Base-by-base conservation (phyloP, 2,329 filamentous ascomycete genomes). In the Cladophialophora chaetospira region DNA sequence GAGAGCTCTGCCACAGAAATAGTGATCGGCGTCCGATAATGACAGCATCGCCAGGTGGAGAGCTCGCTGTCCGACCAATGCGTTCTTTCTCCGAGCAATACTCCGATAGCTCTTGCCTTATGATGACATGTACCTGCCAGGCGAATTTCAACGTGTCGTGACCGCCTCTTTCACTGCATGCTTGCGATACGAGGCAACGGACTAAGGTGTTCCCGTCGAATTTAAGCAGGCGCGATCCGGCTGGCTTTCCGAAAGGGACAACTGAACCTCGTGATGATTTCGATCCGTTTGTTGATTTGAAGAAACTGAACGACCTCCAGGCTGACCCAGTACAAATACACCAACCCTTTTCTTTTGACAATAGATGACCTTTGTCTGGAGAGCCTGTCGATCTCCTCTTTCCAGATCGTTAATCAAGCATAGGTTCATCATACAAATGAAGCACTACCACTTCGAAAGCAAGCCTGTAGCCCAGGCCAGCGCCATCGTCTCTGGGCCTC, bases 401-500 rank as follows among this genome's bases (percentile, higher is more conserved):
- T 49, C 33, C 4, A 49, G 17, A 28, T 8, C n/a, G 17, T 9
- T 28, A n/a, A 38, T 28, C 8, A 42, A 11, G 33, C 19, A 15
- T 15, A 50, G 17, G 9, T 15, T 21, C 17, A 8, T n/a, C 26
- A 6, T 25, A 29, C 42, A 38, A 19, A 64, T 65, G 63, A 63
- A 63, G 46, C 48, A 50, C 52, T 65, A 65, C 43, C 61, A 61
- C 31, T 65, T 65, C 43, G 60, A 64, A 47, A 74, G 69, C 57
- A 69, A 71, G 55, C 79, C 79, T 0, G 61, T 72, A 13, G 75
- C 79, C 9, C 73, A 78, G 53, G 65, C 75, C 3, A 68, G 75
- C 35, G 74, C 79, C 31, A 70, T 78, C 54, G 72, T 82, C 38
- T 67, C 69, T 4, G 78, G 78, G 53, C 68, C 72, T 35, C 74